Percentiles rank a stretch among this genome's conserved stretches.
phyloP scores from a whole-genome alignment of 306 rosid species.

The Trifolium repens region DNA sequence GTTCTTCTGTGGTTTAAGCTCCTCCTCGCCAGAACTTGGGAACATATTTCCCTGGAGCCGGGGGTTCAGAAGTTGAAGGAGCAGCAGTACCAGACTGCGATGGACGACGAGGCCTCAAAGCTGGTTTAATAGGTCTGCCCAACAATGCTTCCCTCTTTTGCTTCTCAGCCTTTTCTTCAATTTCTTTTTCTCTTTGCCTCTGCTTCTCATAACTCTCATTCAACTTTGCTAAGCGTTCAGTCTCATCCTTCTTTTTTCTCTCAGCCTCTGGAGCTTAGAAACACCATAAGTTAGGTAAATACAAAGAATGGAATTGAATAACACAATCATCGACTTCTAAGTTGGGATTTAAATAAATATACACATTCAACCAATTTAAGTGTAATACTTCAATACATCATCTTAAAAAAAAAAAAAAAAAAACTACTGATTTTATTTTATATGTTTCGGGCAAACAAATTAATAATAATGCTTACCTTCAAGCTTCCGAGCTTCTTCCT shows the following conservation, averaged over 20 bases:
- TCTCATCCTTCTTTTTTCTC: conserved; percentile 72
- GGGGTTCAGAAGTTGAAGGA: conserved; percentile 37
- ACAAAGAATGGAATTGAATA: neutral
- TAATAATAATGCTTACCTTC: conserved; percentile 64
- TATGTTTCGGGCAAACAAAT: neutral
- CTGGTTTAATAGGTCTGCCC: conserved; percentile 52
- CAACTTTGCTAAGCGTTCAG: conserved; percentile 72
- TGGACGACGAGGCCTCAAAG: conserved; percentile 48
- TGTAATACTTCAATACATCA: neutral
- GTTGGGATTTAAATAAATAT: neutral
- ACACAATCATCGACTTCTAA: neutral
- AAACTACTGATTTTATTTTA: too few relatives aligned
- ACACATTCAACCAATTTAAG: neutral
- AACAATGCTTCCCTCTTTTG: conserved; percentile 63
- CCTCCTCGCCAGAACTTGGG: conserved; percentile 63
- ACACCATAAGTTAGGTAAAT: conserved; percentile 4
- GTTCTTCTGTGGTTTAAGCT: conserved; percentile 41
- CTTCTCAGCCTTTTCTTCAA: conserved; percentile 75
- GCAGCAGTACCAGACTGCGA: conserved; percentile 51
- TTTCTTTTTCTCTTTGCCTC: conserved; percentile 77
- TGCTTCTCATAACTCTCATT: conserved; percentile 80
- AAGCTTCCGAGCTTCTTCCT: conserved; percentile 77
- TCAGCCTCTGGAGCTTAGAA: conserved; percentile 71
- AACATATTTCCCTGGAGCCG: conserved; percentile 65
- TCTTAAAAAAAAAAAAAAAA: neutral